phyloP scores from a whole-genome alignment of 192 early-diverging fungal genomes.

The Funneliformis geosporum region DNA sequence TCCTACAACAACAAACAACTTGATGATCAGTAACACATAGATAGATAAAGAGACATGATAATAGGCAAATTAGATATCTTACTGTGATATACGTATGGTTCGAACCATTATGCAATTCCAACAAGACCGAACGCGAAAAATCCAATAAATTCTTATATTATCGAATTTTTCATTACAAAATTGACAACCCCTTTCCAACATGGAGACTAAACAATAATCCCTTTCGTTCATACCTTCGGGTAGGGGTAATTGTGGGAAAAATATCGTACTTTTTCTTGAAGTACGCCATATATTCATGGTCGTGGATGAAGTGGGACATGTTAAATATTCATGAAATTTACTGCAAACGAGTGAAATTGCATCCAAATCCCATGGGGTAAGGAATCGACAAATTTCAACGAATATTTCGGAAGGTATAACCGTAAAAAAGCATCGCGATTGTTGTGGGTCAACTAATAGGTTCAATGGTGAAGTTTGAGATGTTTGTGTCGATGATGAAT shows the following conservation, averaged over 20 bases:
- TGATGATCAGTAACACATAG: neutral
- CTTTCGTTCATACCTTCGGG: neutral
- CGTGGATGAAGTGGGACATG: neutral
- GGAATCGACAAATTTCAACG: neutral
- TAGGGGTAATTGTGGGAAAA: neutral
- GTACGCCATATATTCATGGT: neutral
- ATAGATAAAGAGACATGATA: neutral
- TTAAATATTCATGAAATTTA: neutral
- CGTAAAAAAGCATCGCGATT: neutral
- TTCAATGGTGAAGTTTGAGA: neutral
- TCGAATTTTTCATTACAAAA: neutral
- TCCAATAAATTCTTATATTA: neutral
- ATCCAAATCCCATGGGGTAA: constrained; percentile 5
- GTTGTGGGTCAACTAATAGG: neutral
- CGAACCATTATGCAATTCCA: neutral
- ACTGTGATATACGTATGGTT: neutral
- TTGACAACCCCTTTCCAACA: constrained; percentile 4
- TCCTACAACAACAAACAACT: neutral
- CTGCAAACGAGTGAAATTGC: neutral
- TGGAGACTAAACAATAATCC: neutral
- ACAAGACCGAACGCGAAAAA: neutral
- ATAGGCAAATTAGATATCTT: neutral
- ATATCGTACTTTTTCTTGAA: neutral
- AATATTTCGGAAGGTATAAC: constrained; percentile 1
- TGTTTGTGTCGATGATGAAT: neutral